Conservation (phyloP, 1,284 basidiomycete genomes). For the Puccinia novopanici region DNA sequence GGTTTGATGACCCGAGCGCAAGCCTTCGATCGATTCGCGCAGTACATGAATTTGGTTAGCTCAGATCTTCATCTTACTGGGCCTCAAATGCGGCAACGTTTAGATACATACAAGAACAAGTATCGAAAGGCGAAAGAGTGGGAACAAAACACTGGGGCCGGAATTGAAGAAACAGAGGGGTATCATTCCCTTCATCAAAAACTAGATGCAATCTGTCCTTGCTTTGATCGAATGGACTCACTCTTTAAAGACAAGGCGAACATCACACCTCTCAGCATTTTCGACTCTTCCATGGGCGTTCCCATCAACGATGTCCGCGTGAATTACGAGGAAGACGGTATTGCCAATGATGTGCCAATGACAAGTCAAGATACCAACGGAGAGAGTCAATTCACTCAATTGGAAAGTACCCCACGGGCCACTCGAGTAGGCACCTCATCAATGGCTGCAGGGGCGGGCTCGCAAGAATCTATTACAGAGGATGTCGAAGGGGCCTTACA, state of each 20-base stretch:
- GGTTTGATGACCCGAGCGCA: neutral
- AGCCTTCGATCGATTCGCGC: neutral
- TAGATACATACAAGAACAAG: too few relatives aligned
- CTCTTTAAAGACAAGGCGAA: slow-evolving; percentile 12
- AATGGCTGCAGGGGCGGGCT: too few relatives aligned
- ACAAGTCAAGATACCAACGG: neutral
- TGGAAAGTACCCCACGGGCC: too few relatives aligned
- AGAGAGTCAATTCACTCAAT: too few relatives aligned
- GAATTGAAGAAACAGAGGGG: neutral
- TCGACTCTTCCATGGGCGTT: neutral
- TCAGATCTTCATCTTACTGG: neutral
- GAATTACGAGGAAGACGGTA: neutral
- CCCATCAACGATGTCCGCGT: neutral
- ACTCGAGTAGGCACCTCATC: neutral
- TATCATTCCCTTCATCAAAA: neutral
- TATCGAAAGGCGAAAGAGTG: too few relatives aligned
- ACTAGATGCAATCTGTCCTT: neutral
- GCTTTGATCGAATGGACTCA: neutral
- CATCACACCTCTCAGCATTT: neutral
- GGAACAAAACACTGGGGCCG: too few relatives aligned
- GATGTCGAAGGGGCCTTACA: neutral
- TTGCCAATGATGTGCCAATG: neutral
- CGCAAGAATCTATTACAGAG: too few relatives aligned
- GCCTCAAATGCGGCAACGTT: neutral
- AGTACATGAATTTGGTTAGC: neutral